Conservation (phyloP, 331 rosid species). For the Erythrophleum ivorense region DNA sequence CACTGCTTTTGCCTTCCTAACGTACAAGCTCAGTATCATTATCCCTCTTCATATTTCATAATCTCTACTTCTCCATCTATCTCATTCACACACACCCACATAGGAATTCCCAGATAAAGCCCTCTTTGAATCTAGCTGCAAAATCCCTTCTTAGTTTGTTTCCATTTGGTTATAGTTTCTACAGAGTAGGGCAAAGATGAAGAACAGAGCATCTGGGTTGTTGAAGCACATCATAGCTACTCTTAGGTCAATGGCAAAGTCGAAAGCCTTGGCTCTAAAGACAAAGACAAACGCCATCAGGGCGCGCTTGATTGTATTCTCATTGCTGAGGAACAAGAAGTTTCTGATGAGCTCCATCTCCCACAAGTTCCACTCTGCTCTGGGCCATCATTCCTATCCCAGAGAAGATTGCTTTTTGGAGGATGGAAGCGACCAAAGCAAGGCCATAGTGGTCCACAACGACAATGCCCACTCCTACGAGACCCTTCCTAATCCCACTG, state of each 20-base stretch:
- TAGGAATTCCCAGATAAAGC: not conserved
- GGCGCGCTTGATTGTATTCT: slow-evolving; percentile 54
- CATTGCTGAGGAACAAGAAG: slow-evolving; percentile 49
- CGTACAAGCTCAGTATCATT: not conserved
- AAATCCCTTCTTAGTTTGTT: not conserved
- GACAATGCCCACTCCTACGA: slow-evolving; percentile 21
- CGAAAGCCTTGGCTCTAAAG: slow-evolving; percentile 51
- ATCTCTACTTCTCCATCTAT: not conserved
- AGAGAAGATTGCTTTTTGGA: slow-evolving; percentile 32
- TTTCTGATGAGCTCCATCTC: slow-evolving; percentile 51
- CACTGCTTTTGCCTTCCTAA: slow-evolving; percentile 30
- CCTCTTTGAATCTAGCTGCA: not conserved
- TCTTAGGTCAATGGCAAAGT: slow-evolving; percentile 53
- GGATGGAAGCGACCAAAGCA: slow-evolving; percentile 16
- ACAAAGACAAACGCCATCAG: slow-evolving; percentile 54
- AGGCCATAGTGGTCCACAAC: not conserved
- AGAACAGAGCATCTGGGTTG: slow-evolving; percentile 41
- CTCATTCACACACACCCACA: not conserved
- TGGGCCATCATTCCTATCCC: slow-evolving; percentile 35
- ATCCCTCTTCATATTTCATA: slow-evolving; percentile 2
- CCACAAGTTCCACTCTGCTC: slow-evolving; percentile 50
- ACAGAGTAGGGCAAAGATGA: slow-evolving; percentile 37
- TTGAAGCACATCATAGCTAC: slow-evolving; percentile 47
- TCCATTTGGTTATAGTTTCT: not conserved
- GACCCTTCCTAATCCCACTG: slow-evolving; percentile 20